phyloP scores from a whole-genome alignment of 2,329 filamentous ascomycete species.

The Pseudogymnoascus sp. region DNA sequence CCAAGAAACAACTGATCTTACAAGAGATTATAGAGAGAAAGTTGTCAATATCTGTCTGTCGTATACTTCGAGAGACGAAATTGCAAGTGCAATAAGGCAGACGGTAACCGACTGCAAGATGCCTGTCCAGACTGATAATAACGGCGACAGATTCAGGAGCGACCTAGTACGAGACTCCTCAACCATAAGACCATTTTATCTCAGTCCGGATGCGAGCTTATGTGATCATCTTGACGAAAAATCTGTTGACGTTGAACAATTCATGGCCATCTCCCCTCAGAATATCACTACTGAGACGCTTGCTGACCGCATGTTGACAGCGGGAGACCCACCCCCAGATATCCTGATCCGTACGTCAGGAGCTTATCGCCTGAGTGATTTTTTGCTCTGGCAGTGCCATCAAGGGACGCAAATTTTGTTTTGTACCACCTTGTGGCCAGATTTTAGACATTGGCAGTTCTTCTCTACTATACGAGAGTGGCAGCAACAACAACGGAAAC shows the following conservation, averaged over 20 bases:
- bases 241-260: not conserved
- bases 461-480: not conserved
- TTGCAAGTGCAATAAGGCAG: conserved; percentile 74
- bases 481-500: not conserved
- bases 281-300: not conserved
- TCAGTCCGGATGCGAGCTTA: not conserved
- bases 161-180: not conserved
- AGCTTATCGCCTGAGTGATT: conserved; percentile 82
- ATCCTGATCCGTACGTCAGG: conserved; percentile 83
- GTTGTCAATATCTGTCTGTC: conserved; percentile 86
- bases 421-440: not conserved
- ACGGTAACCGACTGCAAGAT: conserved; percentile 77
- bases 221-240: not conserved
- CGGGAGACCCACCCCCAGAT: conserved; percentile 74
- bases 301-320: conserved; percentile 56
- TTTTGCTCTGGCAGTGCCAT: conserved; percentile 96
- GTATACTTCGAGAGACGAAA: conserved; percentile 88
- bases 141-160: not conserved
- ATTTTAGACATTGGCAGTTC: not conserved
- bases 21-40: not conserved
- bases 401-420: conserved; percentile 41
- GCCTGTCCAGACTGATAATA: conserved; percentile 37
- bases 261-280: not conserved
- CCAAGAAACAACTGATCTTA: not conserved
- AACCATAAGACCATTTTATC: not conserved